phyloP scores from a whole-genome alignment of 2,329 filamentous ascomycete species.

The Fonsecaea nubica region DNA sequence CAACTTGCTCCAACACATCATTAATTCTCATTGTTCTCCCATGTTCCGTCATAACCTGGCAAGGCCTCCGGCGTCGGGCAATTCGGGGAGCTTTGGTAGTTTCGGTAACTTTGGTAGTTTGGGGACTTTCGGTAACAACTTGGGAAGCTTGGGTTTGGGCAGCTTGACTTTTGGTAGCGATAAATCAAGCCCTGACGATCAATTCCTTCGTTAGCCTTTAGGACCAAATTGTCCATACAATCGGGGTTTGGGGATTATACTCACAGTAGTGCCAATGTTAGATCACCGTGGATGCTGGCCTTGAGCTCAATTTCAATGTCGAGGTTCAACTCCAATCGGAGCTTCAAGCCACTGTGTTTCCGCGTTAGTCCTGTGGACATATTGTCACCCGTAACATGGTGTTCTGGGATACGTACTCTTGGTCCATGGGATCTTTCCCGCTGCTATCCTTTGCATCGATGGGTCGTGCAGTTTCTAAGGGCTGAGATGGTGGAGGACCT shows the following conservation, averaged over 20 bases:
- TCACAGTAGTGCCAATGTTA: slow-evolving; percentile 79
- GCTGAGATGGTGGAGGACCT: slow-evolving; percentile 59
- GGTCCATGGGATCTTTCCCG: slow-evolving; percentile 47
- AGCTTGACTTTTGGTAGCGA: slow-evolving; percentile 34
- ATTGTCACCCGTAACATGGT: not conserved
- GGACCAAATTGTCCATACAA: slow-evolving; percentile 9
- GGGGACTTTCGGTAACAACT: slow-evolving; percentile 21
- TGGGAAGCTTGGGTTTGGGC: slow-evolving; percentile 29
- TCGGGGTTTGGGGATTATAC: slow-evolving; percentile 45
- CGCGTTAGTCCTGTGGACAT: not conserved
- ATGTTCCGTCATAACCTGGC: slow-evolving; percentile 17
- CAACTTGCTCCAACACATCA: slow-evolving; percentile 1
- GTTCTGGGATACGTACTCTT: slow-evolving; percentile 43
- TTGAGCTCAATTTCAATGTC: slow-evolving; percentile 86
- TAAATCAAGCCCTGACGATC: slow-evolving; percentile 38
- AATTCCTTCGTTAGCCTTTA: slow-evolving; percentile 38
- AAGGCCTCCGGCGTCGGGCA: slow-evolving; percentile 6
- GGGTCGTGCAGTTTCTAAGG: slow-evolving; percentile 48
- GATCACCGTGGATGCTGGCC: slow-evolving; percentile 82
- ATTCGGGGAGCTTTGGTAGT: slow-evolving; percentile 25
- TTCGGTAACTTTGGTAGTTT: slow-evolving; percentile 30
- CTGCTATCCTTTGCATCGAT: slow-evolving; percentile 55
- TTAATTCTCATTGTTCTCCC: slow-evolving; percentile 1
- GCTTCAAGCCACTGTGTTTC: slow-evolving; percentile 55
- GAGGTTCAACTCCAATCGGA: slow-evolving; percentile 77